phyloP scores from a whole-genome alignment of 2,329 filamentous ascomycete species.

The Cercospora berteroae region DNA sequence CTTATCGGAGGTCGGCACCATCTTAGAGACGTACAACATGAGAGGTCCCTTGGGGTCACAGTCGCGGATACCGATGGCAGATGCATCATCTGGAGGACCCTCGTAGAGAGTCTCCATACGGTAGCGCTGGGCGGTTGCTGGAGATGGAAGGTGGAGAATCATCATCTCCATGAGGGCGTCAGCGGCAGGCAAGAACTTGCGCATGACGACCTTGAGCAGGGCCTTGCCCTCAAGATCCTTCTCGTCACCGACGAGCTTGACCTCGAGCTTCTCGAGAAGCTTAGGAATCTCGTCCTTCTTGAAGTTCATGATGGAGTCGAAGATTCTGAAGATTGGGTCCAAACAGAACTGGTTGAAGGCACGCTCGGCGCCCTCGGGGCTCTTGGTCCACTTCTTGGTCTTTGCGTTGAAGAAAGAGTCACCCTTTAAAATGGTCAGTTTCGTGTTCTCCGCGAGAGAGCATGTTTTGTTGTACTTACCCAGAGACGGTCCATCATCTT shows the following conservation, averaged over 20 bases:
- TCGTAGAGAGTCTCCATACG: slow-evolving; percentile 98
- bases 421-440: slow-evolving; percentile 52
- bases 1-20: slow-evolving; percentile 99
- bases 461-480: slow-evolving; percentile 56
- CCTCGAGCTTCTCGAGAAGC: slow-evolving; percentile 87
- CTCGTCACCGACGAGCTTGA: slow-evolving; percentile 86
- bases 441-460: not conserved
- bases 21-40: slow-evolving; percentile 99
- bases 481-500: slow-evolving; percentile 99
- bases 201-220: slow-evolving; percentile 97
- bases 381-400: slow-evolving; percentile 99
- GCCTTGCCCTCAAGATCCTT: slow-evolving; percentile 94
- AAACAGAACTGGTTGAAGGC: slow-evolving; percentile 99
- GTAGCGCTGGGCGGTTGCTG: slow-evolving; percentile 93
- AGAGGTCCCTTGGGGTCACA: slow-evolving; percentile 97
- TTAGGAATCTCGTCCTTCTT: slow-evolving; percentile 86
- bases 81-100: slow-evolving; percentile 89
- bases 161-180: slow-evolving; percentile 99
- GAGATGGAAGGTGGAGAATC: slow-evolving; percentile 97
- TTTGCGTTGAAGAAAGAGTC: slow-evolving; percentile 99
- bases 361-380: slow-evolving; percentile 91
- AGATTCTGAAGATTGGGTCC: slow-evolving; percentile 99
- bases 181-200: slow-evolving; percentile 96
- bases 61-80: slow-evolving; percentile 94
- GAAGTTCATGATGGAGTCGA: slow-evolving; percentile 94